Conservation (phyloP, 331 rosid genomes). For the Pyracantha coccinea region DNA sequence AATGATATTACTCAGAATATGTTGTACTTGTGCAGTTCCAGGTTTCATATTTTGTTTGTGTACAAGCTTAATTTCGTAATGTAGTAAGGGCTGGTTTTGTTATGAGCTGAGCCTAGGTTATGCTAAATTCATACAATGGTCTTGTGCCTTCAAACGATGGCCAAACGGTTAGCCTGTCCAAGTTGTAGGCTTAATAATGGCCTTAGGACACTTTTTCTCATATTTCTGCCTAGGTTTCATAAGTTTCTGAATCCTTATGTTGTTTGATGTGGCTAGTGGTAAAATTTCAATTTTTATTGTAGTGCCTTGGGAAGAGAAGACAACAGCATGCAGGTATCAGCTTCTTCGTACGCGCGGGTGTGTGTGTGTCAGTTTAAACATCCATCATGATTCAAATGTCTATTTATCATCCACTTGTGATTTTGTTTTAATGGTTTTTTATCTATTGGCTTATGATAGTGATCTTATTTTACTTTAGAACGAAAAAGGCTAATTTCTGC, state of each 20-base stretch:
- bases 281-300: background rate
- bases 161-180: background rate
- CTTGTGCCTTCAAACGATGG: background rate
- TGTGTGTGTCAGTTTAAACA: background rate
- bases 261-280: background rate
- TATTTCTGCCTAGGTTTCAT: background rate
- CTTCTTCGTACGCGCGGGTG: background rate
- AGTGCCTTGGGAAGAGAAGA: constrained; percentile 17
- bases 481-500: background rate
- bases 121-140: background rate
- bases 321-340: background rate
- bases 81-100: background rate
- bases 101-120: background rate
- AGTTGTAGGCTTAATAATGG: background rate
- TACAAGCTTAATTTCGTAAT: background rate
- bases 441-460: background rate
- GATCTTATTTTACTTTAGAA: background rate
- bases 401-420: background rate
- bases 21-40: background rate
- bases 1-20: background rate
- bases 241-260: background rate
- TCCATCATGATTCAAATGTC: background rate
- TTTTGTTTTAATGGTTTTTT: background rate
- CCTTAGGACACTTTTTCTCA: background rate
- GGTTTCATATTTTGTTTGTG: background rate